Evolutionary conservation across 2,329 filamentous ascomycete species (phyloP).

Genomic region (Zasmidium cellare): DNA sequence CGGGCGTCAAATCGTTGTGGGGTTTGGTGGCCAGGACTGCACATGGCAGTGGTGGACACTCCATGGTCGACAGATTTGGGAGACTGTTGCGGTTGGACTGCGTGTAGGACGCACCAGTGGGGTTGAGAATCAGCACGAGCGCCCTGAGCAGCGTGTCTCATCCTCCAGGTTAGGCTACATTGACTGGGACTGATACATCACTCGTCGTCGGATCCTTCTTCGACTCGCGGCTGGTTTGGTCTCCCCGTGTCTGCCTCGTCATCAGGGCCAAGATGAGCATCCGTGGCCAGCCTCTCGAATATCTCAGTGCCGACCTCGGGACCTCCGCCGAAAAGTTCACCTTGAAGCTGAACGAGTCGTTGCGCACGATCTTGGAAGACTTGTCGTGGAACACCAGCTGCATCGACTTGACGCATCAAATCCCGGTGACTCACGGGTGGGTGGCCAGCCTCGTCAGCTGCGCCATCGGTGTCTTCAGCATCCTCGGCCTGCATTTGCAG

Average conservation of each 20-base stretch:
- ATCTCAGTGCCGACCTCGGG: background rate
- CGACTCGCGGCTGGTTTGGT: constrained; percentile 2
- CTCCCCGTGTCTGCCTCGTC: background rate
- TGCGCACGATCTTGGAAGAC: constrained; percentile 7
- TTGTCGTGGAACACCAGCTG: constrained; percentile 22
- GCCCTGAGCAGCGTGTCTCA: constrained; percentile 1
- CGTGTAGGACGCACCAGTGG: constrained; percentile 14
- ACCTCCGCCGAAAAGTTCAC: constrained; percentile 5
- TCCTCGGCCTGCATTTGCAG: constrained; percentile 3
- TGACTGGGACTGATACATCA: constrained; percentile 13
- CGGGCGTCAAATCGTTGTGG: constrained; percentile 30
- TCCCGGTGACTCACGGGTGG: constrained; percentile 27
- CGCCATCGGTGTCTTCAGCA: constrained; percentile 8
- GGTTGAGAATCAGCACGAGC: constrained; percentile 6
- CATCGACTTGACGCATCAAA: constrained; percentile 29
- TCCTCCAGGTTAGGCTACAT: constrained; percentile 6
- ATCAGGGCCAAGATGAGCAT: background rate
- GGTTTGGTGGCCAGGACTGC: constrained; percentile 35
- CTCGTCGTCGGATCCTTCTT: constrained; percentile 1
- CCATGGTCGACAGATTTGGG: constrained; percentile 18
- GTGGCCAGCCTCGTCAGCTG: background rate
- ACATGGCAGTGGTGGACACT: constrained; percentile 37
- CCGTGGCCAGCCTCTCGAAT: background rate
- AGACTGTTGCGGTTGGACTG: background rate
- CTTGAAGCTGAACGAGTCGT: constrained; percentile 7